Conservation (phyloP, 805 yeast species). For the Saccharomycopsis sp. region DNA sequence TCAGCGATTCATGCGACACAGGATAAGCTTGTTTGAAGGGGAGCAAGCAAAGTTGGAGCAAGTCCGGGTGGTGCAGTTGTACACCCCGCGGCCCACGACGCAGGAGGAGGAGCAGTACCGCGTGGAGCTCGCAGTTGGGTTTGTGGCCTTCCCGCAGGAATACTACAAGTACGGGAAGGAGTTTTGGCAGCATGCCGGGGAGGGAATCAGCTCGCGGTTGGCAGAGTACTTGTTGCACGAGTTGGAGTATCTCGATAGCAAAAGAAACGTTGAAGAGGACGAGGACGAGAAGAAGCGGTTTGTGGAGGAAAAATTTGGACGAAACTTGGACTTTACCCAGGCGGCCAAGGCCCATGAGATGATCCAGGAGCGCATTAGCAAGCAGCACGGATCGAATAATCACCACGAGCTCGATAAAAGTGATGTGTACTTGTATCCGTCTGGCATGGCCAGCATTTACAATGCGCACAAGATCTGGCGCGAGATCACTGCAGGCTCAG, state of each 20-base stretch:
- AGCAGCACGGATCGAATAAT: no score
- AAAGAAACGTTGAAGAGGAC: slow-evolving; percentile 21
- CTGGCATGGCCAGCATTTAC: slow-evolving; percentile 92
- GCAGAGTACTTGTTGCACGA: slow-evolving; percentile 77
- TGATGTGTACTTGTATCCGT: slow-evolving; percentile 77
- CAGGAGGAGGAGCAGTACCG: slow-evolving; percentile 51
- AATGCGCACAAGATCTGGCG: slow-evolving; percentile 59
- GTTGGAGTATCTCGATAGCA: slow-evolving; percentile 31
- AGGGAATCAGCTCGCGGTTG: slow-evolving; percentile 84
- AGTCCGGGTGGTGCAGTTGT: slow-evolving; percentile 61
- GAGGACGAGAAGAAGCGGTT: slow-evolving; percentile 53
- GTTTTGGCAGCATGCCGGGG: slow-evolving; percentile 97
- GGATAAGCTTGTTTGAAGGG: slow-evolving; percentile 25
- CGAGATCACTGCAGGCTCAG: slow-evolving; percentile 23
- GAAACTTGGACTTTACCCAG: slow-evolving; percentile 71
- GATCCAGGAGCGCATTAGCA: slow-evolving; percentile 62
- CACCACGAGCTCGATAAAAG: slow-evolving; percentile 30
- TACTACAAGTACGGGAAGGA: slow-evolving; percentile 61
- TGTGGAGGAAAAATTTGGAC: slow-evolving; percentile 85
- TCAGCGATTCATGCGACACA: slow-evolving; percentile 53
- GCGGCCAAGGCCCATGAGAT: slow-evolving; percentile 70
- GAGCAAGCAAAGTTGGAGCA: no score
- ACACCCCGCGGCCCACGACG: slow-evolving; percentile 56
- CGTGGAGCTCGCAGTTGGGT: slow-evolving; percentile 62
- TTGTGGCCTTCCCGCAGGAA: slow-evolving; percentile 62